Base-by-base conservation (phyloP, 306 rosid genomes). In the Coriaria nepalensis region DNA sequence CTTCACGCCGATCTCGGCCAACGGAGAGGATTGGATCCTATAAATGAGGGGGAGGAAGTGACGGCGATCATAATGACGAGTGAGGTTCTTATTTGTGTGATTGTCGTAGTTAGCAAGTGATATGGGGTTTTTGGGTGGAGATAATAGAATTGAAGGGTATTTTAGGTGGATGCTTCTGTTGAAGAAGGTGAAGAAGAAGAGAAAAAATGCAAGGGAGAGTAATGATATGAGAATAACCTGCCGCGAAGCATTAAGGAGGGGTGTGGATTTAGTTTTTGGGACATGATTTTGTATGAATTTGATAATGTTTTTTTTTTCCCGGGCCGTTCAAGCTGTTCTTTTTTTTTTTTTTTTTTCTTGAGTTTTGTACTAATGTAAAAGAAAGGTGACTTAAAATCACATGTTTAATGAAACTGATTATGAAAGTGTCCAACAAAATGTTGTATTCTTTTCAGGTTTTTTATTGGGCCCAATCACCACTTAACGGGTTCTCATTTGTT, bases 11-110 rank as follows among this genome's bases (percentile, higher is more conserved):
- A 70, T 45, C 8, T 47, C 52, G 4, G 50, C 76, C 6, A 13
- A 6, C 4, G 63, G 49, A 6, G 56, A 55, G 8, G 71, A 55
- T 43, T 55, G 60, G 40, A 55, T 35, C 38, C 67, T 67, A 2
- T 64, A 64, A 9, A 59, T 9, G 7, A 64, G 63, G n/a, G 70
- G 67, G 4, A 70, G 75, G 51, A 64, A 64, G 20, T 70, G 71
- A 4, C 63, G 63, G 6, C 36, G 60, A 0, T 54, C 14, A 43
- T 69, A 5, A 13, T 12, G 6, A 10, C 13, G 7, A 9, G 7
- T 13, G 14, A 10, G 6, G 13, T 6, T 43, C 2, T 38, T 6
- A 9, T 43, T 43, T 8, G 47, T 14, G n/a, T 2, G 14, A 43
- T 43, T 11, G 6, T 2, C 7, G n/a, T 5, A 43, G 13, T 10